Conservation (phyloP, 345 rosid genomes). For the Garcia nutans region DNA sequence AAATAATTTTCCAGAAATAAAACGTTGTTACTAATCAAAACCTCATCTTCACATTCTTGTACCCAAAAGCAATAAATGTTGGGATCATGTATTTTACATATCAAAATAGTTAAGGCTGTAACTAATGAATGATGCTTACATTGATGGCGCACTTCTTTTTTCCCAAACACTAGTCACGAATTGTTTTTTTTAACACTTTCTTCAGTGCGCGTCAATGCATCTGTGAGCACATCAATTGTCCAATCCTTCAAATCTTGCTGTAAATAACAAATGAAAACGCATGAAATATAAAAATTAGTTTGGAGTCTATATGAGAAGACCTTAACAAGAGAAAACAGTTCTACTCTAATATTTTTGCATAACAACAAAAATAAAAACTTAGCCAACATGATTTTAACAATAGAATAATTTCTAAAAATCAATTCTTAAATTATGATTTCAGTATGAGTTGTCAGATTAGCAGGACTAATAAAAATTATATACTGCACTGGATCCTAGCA, state of each 20-base stretch:
- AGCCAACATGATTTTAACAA: no score
- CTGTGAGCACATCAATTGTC: slow-evolving; percentile 82
- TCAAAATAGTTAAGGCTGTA: neutral
- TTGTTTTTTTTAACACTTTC: slow-evolving; percentile 43
- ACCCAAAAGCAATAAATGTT: neutral
- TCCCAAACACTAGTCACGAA: neutral
- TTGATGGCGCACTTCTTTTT: no score
- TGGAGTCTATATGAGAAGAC: neutral
- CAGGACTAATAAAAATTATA: no score
- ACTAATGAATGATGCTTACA: neutral
- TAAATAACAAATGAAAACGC: slow-evolving; percentile 12
- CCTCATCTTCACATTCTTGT: neutral
- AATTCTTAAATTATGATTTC: no score
- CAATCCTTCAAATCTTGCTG: slow-evolving; percentile 87
- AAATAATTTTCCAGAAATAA: no score
- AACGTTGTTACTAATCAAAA: no score
- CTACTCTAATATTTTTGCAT: neutral
- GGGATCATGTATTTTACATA: neutral
- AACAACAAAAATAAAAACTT: neutral
- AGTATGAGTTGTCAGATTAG: no score
- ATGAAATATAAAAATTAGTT: neutral
- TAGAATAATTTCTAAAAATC: no score
- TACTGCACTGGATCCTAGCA: no score
- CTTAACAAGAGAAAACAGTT: neutral
- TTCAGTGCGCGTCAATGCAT: slow-evolving; percentile 73